A percentile compares a stretch with the other conserved stretches of the same genome.
Conservation (phyloP, 2,329 filamentous ascomycete genomes). For the Claviceps sp. region DNA sequence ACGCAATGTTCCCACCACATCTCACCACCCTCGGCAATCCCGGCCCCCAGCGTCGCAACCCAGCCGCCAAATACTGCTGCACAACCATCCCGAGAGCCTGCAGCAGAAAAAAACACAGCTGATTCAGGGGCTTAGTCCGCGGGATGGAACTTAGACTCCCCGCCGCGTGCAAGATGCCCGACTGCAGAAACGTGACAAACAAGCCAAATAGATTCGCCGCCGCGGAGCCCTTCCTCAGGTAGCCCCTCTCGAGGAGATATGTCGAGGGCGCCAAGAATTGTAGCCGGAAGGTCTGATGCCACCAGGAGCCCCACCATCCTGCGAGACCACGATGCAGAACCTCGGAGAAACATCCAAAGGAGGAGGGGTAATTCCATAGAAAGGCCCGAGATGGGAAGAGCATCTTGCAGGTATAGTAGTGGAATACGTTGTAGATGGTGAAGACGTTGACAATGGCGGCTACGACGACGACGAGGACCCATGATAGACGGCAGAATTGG, state of each 20-base stretch:
- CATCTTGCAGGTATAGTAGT: constrained; percentile 34
- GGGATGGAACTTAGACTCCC: constrained; percentile 58
- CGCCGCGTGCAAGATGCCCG: constrained; percentile 54
- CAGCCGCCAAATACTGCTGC: constrained; percentile 33
- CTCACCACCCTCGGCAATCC: constrained; percentile 31
- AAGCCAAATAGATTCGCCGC: constrained; percentile 15
- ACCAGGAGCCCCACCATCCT: constrained; percentile 75
- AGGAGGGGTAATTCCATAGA: constrained; percentile 39
- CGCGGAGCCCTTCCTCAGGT: constrained; percentile 21
- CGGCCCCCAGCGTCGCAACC: constrained; percentile 20
- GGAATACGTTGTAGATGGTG: constrained; percentile 42
- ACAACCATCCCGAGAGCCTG: constrained; percentile 52
- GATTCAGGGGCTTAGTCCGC: constrained; percentile 32
- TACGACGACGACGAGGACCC: constrained; percentile 44
- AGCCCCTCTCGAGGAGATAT: constrained; percentile 28
- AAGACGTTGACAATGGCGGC: constrained; percentile 49
- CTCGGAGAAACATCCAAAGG: constrained; percentile 39
- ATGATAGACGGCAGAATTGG: constrained; percentile 39
- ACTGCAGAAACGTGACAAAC: constrained; percentile 43
- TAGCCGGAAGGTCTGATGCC: constrained; percentile 82
- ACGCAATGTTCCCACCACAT: constrained; percentile 45
- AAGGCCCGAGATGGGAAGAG: constrained; percentile 38
- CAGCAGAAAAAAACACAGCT: constrained; percentile 57
- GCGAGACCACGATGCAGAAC: constrained; percentile 58
- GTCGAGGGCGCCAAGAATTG: constrained; percentile 50